Conservation (phyloP, 139 green algal genomes). For the Haematococcus lacustris region DNA sequence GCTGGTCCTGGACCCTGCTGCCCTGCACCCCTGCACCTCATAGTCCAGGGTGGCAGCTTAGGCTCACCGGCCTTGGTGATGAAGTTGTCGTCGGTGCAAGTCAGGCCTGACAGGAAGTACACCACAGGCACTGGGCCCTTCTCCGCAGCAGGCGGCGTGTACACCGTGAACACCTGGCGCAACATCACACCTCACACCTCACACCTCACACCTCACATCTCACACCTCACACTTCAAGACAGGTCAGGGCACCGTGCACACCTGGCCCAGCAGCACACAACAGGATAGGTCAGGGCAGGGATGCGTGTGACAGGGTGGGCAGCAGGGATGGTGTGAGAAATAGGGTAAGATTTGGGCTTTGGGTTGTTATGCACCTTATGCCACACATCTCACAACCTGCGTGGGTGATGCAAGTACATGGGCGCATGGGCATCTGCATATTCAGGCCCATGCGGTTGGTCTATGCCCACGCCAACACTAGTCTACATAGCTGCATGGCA, state of each 20-base stretch:
- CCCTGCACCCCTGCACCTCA: too few species aligned
- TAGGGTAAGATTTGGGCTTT: not conserved
- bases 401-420: not conserved
- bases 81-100: constrained; percentile 91
- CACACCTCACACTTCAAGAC: not conserved
- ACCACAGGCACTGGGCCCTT: constrained; percentile 52
- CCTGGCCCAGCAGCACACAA: not conserved
- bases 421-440: not conserved
- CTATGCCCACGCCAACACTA: not conserved
- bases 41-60: too few species aligned
- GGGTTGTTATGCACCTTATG: not conserved
- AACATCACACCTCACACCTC: too few species aligned
- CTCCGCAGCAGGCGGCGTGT: constrained; percentile 34
- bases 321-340: not conserved
- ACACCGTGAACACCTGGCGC: constrained; percentile 73
- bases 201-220: too few species aligned
- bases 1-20: too few species aligned
- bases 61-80: constrained; percentile 67
- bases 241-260: not conserved
- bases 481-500: not conserved
- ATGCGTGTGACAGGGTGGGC: not conserved
- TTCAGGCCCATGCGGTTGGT: not conserved
- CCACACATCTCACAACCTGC: not conserved
- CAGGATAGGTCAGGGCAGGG: not conserved
- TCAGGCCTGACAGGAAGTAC: constrained; percentile 87